These are phyloP conservation scores for Zygosaccharomyces rouxii DNA, from an alignment of 805 yeast species.

Conservation along the genomic window DNA sequence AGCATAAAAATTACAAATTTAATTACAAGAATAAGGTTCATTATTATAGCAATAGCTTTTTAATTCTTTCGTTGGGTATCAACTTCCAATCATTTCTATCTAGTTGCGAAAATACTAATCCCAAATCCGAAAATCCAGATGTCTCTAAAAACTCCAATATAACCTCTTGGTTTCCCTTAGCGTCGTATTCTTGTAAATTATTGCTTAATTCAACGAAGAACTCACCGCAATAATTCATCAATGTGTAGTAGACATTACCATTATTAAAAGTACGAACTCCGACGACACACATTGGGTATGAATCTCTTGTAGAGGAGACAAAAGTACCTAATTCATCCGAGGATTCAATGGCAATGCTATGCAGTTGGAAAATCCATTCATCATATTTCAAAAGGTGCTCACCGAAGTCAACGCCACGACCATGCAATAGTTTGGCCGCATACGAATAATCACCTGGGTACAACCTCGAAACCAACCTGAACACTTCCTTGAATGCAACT, in stretches of 20 bases:
- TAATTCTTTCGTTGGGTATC: neutral
- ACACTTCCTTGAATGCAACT: conserved; percentile 11
- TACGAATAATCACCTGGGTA: conserved; percentile 11
- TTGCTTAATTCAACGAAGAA: conserved; percentile 13
- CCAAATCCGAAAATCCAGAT: conserved; percentile 18
- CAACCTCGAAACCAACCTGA: conserved; percentile 9
- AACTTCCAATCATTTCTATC: conserved; percentile 5
- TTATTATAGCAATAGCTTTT: neutral
- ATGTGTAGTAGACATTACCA: conserved; percentile 11
- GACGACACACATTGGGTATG: conserved; percentile 15
- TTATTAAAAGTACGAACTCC: conserved; percentile 11
- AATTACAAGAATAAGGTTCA: neutral
- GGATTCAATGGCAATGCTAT: conserved; percentile 9
- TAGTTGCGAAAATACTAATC: conserved; percentile 16
- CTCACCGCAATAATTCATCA: conserved; percentile 20
- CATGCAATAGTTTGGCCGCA: conserved; percentile 6
- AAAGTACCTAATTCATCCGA: conserved; percentile 15
- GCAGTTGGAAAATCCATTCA: conserved; percentile 13
- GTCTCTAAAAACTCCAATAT: conserved; percentile 8
- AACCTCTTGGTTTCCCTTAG: neutral
- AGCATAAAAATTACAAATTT: neutral
- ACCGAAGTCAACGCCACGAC: conserved; percentile 11
- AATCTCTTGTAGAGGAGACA: conserved; percentile 11
- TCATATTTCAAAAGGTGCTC: conserved; percentile 9
- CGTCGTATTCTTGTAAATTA: conserved; percentile 9